Evolutionary conservation across 371 early-diverging fungal species (phyloP), one percentile per base, ranked within the genome.

Genomic region (Apophysomyces ossiformis): DNA sequence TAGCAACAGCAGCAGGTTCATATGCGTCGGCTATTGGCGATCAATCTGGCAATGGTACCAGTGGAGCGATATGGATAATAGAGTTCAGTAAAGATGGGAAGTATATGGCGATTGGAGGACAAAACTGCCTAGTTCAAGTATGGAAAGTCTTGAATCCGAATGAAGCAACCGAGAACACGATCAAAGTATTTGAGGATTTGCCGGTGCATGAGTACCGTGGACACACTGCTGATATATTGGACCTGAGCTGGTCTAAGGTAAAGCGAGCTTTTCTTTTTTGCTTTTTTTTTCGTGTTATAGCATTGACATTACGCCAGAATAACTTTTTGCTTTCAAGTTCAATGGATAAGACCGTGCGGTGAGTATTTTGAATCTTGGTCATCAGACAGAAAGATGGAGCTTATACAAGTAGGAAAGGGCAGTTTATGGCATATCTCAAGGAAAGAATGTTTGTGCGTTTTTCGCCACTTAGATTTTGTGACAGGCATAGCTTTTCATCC

Each of bases 401-500:
- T n/a, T 50, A 18, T 50, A 50, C 54, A 21, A 9, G n/a, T 50
- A 11, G 18, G 54, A 50, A 50, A 50, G 54, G 36, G 43, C 67
- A 88, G 95, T 18, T 66, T 96, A 65, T 96, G 94, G 95, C 95
- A 96, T 74, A 70, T 91, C 13, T 83, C 81, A 37, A 77, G 88
- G 18, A 68, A 75, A 13, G 89, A 88, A 44, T 95, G 93, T 66
- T 77, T 96, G 45, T 90, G 93, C 69, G 79, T 87, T 2, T 94
- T 95, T 69, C 76, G 77, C 18, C 96, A 95, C 71, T 63, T 76
- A 13, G 94, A 93, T 71, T 85, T 88, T 21, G 95, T 95, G 1
- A 88, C 93, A 2, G 82, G 90, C 36, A 89, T 95, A 5, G 80
- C 85, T 0, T 96, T 96, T 67, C 95, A 93, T 70, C 96, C 96